A percentile compares a stretch with the other conserved stretches of the same genome.
Evolutionary conservation across 108 stramenopile species (phyloP).

Genomic region (Discostella pseudostelligera): DNA sequence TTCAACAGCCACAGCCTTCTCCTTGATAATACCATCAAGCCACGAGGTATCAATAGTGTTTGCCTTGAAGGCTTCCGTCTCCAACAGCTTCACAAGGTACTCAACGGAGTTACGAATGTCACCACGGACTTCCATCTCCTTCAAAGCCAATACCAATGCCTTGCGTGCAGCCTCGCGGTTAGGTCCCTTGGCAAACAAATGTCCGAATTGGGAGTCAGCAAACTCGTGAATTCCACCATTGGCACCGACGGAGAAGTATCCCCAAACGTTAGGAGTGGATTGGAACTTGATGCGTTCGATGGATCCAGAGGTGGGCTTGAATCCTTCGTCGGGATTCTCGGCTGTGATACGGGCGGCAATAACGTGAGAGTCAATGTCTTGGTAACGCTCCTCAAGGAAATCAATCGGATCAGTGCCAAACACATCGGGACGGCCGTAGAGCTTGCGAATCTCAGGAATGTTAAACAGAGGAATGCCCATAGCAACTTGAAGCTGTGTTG

Average conservation of each 20-base stretch:
- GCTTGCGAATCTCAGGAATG: slow-evolving; percentile 86
- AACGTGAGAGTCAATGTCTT: slow-evolving; percentile 81
- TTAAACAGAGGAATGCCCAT: slow-evolving; percentile 97
- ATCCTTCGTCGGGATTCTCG: slow-evolving; percentile 98
- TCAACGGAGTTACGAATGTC: slow-evolving; percentile 98
- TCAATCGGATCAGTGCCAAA: slow-evolving; percentile 85
- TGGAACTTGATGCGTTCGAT: slow-evolving; percentile 99
- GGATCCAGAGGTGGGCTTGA: slow-evolving; percentile 96
- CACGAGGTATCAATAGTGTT: slow-evolving; percentile 97
- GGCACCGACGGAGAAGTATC: slow-evolving; percentile 96
- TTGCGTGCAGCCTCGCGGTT: slow-evolving; percentile 95
- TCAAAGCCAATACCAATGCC: slow-evolving; percentile 91
- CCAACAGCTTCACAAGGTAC: slow-evolving; percentile 95
- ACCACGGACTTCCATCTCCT: slow-evolving; percentile 98
- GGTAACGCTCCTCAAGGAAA: slow-evolving; percentile 90
- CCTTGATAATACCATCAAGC: slow-evolving; percentile 94
- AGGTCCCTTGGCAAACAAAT: slow-evolving; percentile 95
- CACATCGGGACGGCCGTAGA: slow-evolving; percentile 82
- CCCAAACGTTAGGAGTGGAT: slow-evolving; percentile 95
- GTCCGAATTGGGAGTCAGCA: slow-evolving; percentile 98
- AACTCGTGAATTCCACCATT: slow-evolving; percentile 98
- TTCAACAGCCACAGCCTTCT: slow-evolving; percentile 82
- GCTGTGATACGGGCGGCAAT: slow-evolving; percentile 99
- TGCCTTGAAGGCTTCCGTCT: slow-evolving; percentile 93
- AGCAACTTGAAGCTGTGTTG: slow-evolving; percentile 95